A percentile compares a stretch with the other conserved stretches of the same genome.
These are phyloP conservation scores for Globisporangium cylindrosporum DNA, from an alignment of 352 stramenopile genomes.

Conservation along the genomic window DNA sequence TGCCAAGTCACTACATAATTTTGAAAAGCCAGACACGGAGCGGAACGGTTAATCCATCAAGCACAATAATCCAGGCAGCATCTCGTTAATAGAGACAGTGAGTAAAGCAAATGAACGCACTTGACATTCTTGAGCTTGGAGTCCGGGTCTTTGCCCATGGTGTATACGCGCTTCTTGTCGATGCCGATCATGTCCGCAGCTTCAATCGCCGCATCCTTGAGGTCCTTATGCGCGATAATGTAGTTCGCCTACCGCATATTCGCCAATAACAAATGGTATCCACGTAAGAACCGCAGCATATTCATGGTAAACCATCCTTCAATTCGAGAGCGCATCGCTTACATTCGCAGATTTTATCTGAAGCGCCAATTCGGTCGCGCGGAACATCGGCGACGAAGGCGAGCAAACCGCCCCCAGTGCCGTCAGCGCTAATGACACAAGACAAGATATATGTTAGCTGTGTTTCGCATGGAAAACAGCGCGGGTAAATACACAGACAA, in stretches of 20 bases:
- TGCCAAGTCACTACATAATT: constrained; percentile 32
- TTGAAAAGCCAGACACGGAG: not conserved
- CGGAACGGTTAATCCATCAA: not conserved
- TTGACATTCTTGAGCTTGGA: constrained; percentile 44
- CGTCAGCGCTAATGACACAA: constrained; percentile 30
- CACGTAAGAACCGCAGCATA: not conserved
- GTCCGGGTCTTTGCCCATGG: constrained; percentile 29
- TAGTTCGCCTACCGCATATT: constrained; percentile 29
- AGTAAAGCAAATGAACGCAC: constrained; percentile 26
- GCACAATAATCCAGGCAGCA: not conserved
- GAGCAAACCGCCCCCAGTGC: constrained; percentile 54
- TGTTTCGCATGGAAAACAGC: not conserved
- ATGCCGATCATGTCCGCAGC: constrained; percentile 31
- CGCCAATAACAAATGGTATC: not conserved
- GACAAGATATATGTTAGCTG: not conserved
- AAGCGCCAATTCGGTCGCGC: constrained; percentile 38
- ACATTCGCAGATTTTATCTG: constrained; percentile 46
- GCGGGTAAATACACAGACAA: not conserved
- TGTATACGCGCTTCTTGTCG: constrained; percentile 41
- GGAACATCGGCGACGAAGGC: constrained; percentile 58
- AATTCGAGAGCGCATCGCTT: not conserved
- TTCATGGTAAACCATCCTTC: not conserved
- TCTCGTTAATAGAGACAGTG: not conserved
- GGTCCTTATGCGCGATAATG: constrained; percentile 52
- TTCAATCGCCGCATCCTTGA: constrained; percentile 45